Evolutionary conservation across 169 alveolate genomes (phyloP).

Genomic region (Plasmodium sp.): DNA sequence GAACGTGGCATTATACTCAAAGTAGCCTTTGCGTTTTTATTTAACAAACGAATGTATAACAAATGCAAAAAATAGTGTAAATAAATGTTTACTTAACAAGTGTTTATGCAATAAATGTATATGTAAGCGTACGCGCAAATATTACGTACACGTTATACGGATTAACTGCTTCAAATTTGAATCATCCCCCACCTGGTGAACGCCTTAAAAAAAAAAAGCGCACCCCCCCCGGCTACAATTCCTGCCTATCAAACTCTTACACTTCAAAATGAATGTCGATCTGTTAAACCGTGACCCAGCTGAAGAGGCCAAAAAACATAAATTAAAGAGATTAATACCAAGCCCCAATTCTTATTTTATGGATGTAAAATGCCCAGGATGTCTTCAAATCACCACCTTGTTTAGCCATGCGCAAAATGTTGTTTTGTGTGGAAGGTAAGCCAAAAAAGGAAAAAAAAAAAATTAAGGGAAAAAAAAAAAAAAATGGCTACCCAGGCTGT

Average conservation of each 20-base stretch:
- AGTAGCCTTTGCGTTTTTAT: not conserved
- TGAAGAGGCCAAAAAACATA: conserved; percentile 95
- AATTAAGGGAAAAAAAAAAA: not conserved
- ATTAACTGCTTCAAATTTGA: not conserved
- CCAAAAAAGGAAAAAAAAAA: not conserved
- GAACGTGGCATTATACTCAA: not conserved
- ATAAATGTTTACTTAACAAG: not conserved
- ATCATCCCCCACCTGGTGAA: not conserved
- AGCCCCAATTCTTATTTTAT: conserved; percentile 98
- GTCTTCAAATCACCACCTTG: conserved; percentile 95
- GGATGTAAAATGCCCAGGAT: conserved; percentile 98
- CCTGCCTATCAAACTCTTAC: not conserved
- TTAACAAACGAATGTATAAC: not conserved
- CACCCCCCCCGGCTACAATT: not conserved
- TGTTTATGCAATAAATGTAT: conserved; percentile 4
- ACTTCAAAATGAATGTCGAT: conserved; percentile 94
- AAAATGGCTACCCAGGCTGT: not conserved
- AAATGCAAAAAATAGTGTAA: not conserved
- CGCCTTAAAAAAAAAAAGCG: no score
- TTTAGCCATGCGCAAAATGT: conserved; percentile 97
- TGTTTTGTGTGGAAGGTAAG: conserved; percentile 91
- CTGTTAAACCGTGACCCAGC: conserved; percentile 95
- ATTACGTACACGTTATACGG: not conserved
- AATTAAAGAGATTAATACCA: conserved; percentile 97
- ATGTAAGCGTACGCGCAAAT: conserved; percentile 18